Evolutionary conservation across 176 grass and related monocot genomes (phyloP), one percentile per base, ranked within the genome.

Genomic region (Panicum miliaceum): DNA sequence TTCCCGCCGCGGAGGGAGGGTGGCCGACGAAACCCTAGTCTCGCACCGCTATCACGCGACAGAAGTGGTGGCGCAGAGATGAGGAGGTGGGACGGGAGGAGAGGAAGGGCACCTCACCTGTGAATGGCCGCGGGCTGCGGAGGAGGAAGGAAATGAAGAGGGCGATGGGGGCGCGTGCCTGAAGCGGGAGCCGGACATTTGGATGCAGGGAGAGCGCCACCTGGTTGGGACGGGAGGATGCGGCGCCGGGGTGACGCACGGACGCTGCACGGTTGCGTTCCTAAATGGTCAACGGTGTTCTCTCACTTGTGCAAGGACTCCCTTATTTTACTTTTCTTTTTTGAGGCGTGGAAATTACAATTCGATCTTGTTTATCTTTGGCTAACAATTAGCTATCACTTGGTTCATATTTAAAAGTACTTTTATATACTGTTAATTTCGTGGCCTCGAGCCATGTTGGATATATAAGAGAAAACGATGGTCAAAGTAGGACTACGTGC

Each of bases 111-210:
- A 11, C 20, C 66, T 82, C 40, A 11, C 20, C 66, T 82, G 88
- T 38, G 84, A 74, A 69, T 43, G 81, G 15, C 87, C 89, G 76
- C 81, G 82, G 57, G 64, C 69, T 88, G 85, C 85, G 89, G 85
- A 15, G 70, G 73, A 58, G 10, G 58, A 68, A 64, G 14, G 57
- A 76, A 75, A 51, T 46, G 42, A 12, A 50, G 40, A 29, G 9
- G 51, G 34, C n/a, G 13, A 41, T 62, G 4, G 25, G 0, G 12
- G 41, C 40, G 18, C 46, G 75, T 12, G 40, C 47, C 22, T 29
- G 74, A 84, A 67, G 76, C 48, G 83, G 78, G 78, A 86, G 43
- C 43, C 69, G 29, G 42, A 51, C 67, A 56, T 86, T 86, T 56
- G 66, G 47, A 83, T 61, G 20, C 41, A 12, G 34, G 64, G 64